Evolutionary conservation across 2,329 filamentous ascomycete genomes (phyloP).

Genomic region (Xylaria sp.): DNA sequence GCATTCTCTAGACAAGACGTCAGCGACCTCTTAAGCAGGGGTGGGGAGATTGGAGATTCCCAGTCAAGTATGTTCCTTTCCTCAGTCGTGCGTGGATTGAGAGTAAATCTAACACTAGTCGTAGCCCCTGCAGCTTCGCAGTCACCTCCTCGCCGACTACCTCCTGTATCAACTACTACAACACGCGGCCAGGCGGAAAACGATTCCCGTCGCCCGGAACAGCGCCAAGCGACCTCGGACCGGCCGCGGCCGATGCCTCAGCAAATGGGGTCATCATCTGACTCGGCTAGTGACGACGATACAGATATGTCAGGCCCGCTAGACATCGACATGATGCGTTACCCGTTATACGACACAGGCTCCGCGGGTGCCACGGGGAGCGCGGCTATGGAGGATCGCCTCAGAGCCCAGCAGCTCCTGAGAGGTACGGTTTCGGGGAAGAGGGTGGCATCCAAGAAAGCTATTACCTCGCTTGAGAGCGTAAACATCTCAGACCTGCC

Average conservation of each 20-base stretch:
- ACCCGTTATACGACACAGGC: conserved; percentile 10
- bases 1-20: conserved; percentile 10
- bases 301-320: conserved; percentile 1
- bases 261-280: conserved; percentile 15
- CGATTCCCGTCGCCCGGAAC: background rate
- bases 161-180: background rate
- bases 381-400: conserved; percentile 33
- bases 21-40: background rate
- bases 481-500: conserved; percentile 49
- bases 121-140: conserved; percentile 8
- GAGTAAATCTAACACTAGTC: background rate
- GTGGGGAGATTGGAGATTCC: conserved; percentile 7
- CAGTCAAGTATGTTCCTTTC: conserved; percentile 16
- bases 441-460: conserved; percentile 51
- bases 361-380: background rate
- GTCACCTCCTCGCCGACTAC: conserved; percentile 16
- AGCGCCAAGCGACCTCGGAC: conserved; percentile 4
- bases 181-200: conserved; percentile 3
- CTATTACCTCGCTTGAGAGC: conserved; percentile 50
- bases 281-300: conserved; percentile 27
- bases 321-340: conserved; percentile 10
- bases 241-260: conserved; percentile 11
- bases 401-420: conserved; percentile 49
- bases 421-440: conserved; percentile 49
- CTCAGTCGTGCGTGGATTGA: background rate